Evolutionary conservation across 2,329 filamentous ascomycete species (phyloP).

Genomic region (Dactylellina parvicollis): DNA sequence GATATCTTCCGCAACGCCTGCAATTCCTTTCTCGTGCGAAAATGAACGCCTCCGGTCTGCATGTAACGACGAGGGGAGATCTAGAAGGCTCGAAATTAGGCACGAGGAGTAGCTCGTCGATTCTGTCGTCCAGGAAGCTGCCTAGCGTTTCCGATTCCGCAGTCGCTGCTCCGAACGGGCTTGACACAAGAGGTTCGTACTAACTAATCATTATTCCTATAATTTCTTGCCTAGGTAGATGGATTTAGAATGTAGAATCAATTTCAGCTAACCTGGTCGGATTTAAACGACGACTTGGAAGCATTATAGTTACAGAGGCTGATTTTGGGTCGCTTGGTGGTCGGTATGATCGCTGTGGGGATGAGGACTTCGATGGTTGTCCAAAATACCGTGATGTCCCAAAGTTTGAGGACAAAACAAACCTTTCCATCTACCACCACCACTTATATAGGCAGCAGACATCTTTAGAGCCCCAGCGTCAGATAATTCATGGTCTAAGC

Average conservation of each 20-base stretch:
- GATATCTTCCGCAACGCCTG: background rate
- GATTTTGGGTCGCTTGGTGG: background rate
- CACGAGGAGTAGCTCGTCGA: conserved; percentile 39
- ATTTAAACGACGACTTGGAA: background rate
- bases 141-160: conserved; percentile 45
- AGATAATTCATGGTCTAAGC: background rate
- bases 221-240: background rate
- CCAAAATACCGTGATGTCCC: conserved; percentile 49
- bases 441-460: conserved; percentile 13
- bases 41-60: conserved; percentile 28
- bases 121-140: conserved; percentile 35
- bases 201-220: background rate
- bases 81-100: conserved; percentile 46
- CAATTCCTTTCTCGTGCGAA: conserved; percentile 4
- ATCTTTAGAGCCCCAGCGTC: background rate
- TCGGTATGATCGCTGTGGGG: conserved; percentile 10
- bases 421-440: conserved; percentile 40
- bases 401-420: conserved; percentile 47
- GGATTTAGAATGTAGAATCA: background rate
- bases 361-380: background rate
- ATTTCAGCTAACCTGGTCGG: conserved; percentile 10
- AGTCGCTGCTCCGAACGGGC: conserved; percentile 13
- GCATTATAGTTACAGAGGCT: conserved; percentile 8
- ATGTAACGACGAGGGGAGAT: conserved; percentile 44
- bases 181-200: conserved; percentile 38